Evolutionary conservation across 2,329 filamentous ascomycete genomes (phyloP), one percentile per base, ranked within the genome.

Genomic region (Aquanectria penicillioides): DNA sequence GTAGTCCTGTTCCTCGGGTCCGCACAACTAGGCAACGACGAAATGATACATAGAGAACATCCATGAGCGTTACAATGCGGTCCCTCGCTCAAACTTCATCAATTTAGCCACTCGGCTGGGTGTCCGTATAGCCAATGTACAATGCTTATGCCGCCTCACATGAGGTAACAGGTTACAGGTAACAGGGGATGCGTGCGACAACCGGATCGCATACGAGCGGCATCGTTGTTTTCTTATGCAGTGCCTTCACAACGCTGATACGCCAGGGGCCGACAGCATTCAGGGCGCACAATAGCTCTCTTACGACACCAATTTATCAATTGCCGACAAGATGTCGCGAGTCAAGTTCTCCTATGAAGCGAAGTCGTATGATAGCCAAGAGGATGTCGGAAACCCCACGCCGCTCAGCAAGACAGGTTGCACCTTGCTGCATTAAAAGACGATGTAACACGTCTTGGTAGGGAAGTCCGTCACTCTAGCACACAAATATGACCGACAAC

Each of bases 401-500:
- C 65, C 57, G 53, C 33, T 63, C 67, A 62, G 50, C 54, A 62
- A 70, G 70, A 73, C 59, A 65, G 40, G 36, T 25, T 31, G 28
- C 31, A 56, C 64, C 64, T 64, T 57, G 57, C 57, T 63, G 58
- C 34, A 51, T 48, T 59, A 53, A 36, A 57, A 63, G 51, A 54
- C 48, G 62, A 59, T 64, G 62, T 68, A 69, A 64, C 51, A 54
- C 48, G 62, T 59, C 63, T 61, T 67, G 67, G 59, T 62, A 66
- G 61, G 66, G 62, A 58, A 62, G 57, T 68, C 73, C 70, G 63
- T 83, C 78, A 59, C 59, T 86, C 82, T 86, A 71, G 83, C 84
- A 85, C 81, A 76, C 75, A 83, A 83, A 84, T 86, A 83, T 86
- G 84, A 86, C 83, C 83, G 79, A 78, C 70, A 78, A 74, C 71